phyloP scores from a whole-genome alignment of 495 filamentous ascomycete genomes.

The Penicillium silybi region DNA sequence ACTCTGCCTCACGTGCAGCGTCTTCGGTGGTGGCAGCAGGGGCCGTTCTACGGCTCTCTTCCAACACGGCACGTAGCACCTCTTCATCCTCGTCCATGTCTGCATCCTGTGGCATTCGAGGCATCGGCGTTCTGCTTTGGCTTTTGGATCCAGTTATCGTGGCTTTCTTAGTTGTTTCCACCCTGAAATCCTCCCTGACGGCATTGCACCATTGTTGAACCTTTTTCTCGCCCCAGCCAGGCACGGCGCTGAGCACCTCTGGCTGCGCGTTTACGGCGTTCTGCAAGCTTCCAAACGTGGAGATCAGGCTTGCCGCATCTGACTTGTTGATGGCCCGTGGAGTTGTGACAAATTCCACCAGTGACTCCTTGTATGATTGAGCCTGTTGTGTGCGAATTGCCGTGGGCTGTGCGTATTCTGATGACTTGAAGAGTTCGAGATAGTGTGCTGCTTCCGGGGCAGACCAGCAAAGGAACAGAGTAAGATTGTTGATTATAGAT shows the following conservation, averaged over 20 bases:
- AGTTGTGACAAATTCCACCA: conserved; percentile 91
- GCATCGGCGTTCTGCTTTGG: background rate
- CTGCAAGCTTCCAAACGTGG: conserved; percentile 80
- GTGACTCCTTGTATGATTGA: conserved; percentile 74
- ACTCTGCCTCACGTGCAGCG: background rate
- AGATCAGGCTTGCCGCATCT: conserved; percentile 81
- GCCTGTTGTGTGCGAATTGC: conserved; percentile 80
- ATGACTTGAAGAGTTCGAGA: conserved; percentile 89
- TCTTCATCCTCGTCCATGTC: conserved; percentile 24
- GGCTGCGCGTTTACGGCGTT: conserved; percentile 82
- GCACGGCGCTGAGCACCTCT: conserved; percentile 75
- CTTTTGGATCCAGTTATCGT: conserved; percentile 24
- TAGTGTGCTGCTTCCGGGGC: conserved; percentile 90
- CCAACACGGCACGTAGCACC: conserved; percentile 18
- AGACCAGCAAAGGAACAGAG: conserved; percentile 88
- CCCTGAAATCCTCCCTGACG: conserved; percentile 79
- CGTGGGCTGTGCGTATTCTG: conserved; percentile 76
- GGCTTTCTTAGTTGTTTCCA: conserved; percentile 61
- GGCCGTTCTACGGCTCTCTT: conserved; percentile 8
- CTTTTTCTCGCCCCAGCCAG: conserved; percentile 95
- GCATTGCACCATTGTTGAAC: conserved; percentile 76
- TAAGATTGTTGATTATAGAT: conserved; percentile 85
- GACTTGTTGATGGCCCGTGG: conserved; percentile 91
- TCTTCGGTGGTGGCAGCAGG: background rate
- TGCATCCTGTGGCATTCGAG: conserved; percentile 33